These are phyloP conservation scores for Trichophyton equinum DNA, from an alignment of 2,329 filamentous ascomycete species.

Conservation along the genomic window DNA sequence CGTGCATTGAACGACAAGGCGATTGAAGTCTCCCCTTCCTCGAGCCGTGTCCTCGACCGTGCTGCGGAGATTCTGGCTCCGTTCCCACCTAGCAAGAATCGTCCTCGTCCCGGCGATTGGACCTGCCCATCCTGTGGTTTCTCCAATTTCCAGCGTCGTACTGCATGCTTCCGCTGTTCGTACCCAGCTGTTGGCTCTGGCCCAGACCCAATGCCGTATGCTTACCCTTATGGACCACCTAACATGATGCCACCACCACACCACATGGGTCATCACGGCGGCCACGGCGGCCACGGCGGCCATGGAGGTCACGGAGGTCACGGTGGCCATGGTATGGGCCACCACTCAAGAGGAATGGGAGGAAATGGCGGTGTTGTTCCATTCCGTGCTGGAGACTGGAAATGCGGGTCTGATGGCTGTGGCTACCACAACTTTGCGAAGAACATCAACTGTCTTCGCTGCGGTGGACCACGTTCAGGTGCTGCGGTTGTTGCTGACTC, in stretches of 20 bases:
- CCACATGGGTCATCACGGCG: constrained; percentile 54
- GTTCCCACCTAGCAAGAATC: constrained; percentile 97
- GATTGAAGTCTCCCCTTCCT: constrained; percentile 95
- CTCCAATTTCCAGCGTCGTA: constrained; percentile 97
- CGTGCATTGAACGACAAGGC: constrained; percentile 97
- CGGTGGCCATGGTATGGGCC: constrained; percentile 43
- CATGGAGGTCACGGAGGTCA: constrained; percentile 44
- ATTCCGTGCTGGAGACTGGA: constrained; percentile 98
- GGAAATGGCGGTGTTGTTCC: constrained; percentile 73
- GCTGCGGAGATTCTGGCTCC: constrained; percentile 92
- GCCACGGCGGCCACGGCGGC: constrained; percentile 43
- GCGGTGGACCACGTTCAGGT: constrained; percentile 84
- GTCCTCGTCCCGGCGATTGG: constrained; percentile 94
- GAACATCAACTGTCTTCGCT: constrained; percentile 94
- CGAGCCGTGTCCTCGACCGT: constrained; percentile 88
- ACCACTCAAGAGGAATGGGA: constrained; percentile 53
- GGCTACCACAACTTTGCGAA: constrained; percentile 99
- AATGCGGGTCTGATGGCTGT: constrained; percentile 93
- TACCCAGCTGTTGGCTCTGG: constrained; percentile 86
- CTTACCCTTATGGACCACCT: constrained; percentile 49
- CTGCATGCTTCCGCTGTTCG: constrained; percentile 96
- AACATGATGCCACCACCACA: constrained; percentile 68
- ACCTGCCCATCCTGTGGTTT: constrained; percentile 98
- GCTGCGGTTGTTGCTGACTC: constrained; percentile 92
- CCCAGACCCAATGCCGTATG: constrained; percentile 61